Percentiles rank a stretch among this genome's conserved stretches.
Evolutionary conservation across 2,329 filamentous ascomycete genomes (phyloP).

Genomic region (Sporothrix luriei): DNA sequence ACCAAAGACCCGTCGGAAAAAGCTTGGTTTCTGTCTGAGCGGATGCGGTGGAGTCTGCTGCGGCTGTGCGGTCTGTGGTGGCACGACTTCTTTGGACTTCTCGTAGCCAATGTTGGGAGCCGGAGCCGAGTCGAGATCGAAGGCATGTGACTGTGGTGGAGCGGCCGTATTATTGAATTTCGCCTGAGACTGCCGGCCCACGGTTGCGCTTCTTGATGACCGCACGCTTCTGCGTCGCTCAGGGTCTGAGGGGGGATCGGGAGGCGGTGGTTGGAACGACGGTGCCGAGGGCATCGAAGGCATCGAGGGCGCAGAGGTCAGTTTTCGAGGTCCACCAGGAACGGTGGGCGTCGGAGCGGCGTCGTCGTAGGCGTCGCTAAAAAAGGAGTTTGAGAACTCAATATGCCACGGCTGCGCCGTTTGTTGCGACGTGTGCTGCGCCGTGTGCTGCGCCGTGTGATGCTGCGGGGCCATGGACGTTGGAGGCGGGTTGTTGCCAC

Average conservation of each 20-base stretch:
- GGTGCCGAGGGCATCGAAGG: conserved; percentile 38
- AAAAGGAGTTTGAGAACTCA: conserved; percentile 54
- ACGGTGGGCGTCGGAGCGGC: conserved; percentile 85
- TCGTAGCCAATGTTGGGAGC: conserved; percentile 62
- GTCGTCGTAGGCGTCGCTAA: conserved; percentile 65
- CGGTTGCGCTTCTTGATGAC: conserved; percentile 56
- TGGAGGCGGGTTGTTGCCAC: conserved; percentile 21
- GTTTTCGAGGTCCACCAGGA: conserved; percentile 71
- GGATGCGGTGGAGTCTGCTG: conserved; percentile 32
- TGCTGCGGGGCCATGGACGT: conserved; percentile 19
- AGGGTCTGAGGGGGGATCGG: conserved; percentile 42
- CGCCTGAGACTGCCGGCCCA: conserved; percentile 41
- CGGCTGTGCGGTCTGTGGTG: conserved; percentile 43
- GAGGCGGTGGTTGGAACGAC: conserved; percentile 47
- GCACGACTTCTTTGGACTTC: conserved; percentile 57
- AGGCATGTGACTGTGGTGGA: conserved; percentile 33
- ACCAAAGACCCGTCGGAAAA: conserved; percentile 91
- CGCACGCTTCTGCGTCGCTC: conserved; percentile 62
- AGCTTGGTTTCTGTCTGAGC: conserved; percentile 69
- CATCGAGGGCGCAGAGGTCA: conserved; percentile 44
- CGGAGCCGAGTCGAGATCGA: conserved; percentile 57
- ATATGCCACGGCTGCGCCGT: conserved; percentile 48
- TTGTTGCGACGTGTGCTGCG: conserved; percentile 35
- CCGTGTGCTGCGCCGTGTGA: conserved; percentile 33
- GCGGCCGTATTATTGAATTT: conserved; percentile 40